These are phyloP conservation scores for Zygoascus bituminiphila DNA, from an alignment of 805 yeast species.

Conservation along the genomic window DNA sequence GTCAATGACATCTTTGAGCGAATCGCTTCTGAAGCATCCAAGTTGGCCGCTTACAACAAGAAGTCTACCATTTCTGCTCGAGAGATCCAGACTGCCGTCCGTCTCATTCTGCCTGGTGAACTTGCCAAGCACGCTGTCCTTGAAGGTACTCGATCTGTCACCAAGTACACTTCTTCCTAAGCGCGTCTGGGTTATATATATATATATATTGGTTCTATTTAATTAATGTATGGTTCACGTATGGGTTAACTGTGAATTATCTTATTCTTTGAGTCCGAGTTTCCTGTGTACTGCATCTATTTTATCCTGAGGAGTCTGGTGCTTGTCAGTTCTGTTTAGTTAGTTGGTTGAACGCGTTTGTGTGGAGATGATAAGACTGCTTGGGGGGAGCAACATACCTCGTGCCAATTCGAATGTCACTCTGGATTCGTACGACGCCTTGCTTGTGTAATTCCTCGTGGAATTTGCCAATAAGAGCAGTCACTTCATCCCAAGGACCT, in stretches of 20 bases:
- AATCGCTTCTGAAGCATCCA: conserved; percentile 95
- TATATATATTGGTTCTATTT: conserved; percentile 2
- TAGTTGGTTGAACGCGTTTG: too few species aligned
- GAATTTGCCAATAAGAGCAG: conserved; percentile 65
- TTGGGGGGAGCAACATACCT: too few species aligned
- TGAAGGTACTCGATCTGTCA: conserved; percentile 97
- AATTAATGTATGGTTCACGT: conserved; percentile 6
- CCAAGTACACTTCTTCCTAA: conserved; percentile 74
- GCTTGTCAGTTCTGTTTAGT: conserved; percentile 50
- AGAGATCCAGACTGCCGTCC: conserved; percentile 97
- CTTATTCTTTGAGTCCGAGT: conserved; percentile 5
- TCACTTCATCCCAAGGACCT: conserved; percentile 90
- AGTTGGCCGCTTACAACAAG: conserved; percentile 97
- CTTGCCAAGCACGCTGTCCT: conserved; percentile 97
- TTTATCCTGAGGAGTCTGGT: conserved; percentile 65
- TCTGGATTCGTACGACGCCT: conserved; percentile 73
- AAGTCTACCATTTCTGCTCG: conserved; percentile 96
- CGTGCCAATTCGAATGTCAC: conserved; percentile 82
- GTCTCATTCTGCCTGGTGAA: conserved; percentile 97
- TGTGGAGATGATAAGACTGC: not conserved
- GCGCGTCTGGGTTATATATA: conserved; percentile 2
- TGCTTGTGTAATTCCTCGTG: conserved; percentile 64
- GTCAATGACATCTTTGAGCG: conserved; percentile 98
- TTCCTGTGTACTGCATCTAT: conserved; percentile 43
- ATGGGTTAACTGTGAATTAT: conserved; percentile 4